These are phyloP conservation scores for Colletotrichum orchidophilum DNA, from an alignment of 2,329 filamentous ascomycete genomes.

Conservation along the genomic window DNA sequence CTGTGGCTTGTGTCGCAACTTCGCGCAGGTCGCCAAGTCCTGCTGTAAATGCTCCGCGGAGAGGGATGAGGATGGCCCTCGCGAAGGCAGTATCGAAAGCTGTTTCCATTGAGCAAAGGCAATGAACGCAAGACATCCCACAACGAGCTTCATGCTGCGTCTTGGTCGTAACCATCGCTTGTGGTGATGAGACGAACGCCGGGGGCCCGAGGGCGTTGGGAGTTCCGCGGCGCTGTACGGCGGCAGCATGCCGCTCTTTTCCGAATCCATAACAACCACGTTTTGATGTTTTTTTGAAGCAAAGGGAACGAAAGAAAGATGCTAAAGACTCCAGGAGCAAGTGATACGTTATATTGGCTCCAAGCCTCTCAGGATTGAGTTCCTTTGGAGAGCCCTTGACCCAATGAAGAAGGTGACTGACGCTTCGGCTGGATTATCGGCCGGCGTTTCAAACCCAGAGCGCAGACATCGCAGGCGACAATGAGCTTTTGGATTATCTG, in stretches of 20 bases:
- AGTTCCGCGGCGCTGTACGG: slow-evolving; percentile 50
- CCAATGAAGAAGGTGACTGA: slow-evolving; percentile 30
- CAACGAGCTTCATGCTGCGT: slow-evolving; percentile 42
- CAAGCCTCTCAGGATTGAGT: slow-evolving; percentile 8
- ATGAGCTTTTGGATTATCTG: slow-evolving; percentile 2
- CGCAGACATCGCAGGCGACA: slow-evolving; percentile 16
- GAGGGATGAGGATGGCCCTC: slow-evolving; percentile 45
- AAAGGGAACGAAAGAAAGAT: background rate
- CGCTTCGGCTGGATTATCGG: slow-evolving; percentile 26
- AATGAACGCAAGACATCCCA: slow-evolving; percentile 60
- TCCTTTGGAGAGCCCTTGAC: slow-evolving; percentile 10
- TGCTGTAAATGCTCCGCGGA: slow-evolving; percentile 62
- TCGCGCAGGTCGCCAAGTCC: slow-evolving; percentile 65
- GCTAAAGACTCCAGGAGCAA: background rate
- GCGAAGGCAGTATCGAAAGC: slow-evolving; percentile 35
- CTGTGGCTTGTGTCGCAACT: slow-evolving; percentile 62
- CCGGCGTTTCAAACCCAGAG: slow-evolving; percentile 24
- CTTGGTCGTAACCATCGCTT: slow-evolving; percentile 25
- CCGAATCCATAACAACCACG: slow-evolving; percentile 37
- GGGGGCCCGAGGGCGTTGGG: slow-evolving; percentile 37
- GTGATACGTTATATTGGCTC: background rate
- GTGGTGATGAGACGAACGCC: background rate
- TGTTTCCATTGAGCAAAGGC: slow-evolving; percentile 60
- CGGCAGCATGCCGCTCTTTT: slow-evolving; percentile 52
- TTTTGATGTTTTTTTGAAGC: background rate